A percentile compares a stretch with the other conserved stretches of the same genome.
These are phyloP conservation scores for Starmerella sirachaensis DNA, from an alignment of 805 yeast genomes.

Conservation along the genomic window DNA sequence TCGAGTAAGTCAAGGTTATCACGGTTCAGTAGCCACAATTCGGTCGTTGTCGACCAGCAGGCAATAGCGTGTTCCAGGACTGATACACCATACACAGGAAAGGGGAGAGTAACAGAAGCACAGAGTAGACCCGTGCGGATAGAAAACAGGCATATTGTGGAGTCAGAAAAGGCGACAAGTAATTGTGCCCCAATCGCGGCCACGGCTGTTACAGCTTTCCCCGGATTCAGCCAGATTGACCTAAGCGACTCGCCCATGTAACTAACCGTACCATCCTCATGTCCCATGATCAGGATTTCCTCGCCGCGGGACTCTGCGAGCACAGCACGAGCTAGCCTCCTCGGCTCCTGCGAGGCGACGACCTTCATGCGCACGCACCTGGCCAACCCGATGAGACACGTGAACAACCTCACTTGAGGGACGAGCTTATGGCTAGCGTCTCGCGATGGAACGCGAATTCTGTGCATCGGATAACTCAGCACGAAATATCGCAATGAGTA, in stretches of 20 bases:
- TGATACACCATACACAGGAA: neutral
- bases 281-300: conserved; percentile 1
- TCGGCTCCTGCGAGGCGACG: no score
- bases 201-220: neutral
- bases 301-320: conserved; percentile 4
- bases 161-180: neutral
- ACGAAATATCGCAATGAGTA: no score
- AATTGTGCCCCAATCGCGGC: neutral
- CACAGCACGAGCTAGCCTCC: neutral
- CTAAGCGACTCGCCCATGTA: neutral
- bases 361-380: no score
- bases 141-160: neutral
- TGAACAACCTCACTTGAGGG: no score
- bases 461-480: no score
- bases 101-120: conserved; percentile 1
- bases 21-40: conserved; percentile 9
- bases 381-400: no score
- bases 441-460: no score
- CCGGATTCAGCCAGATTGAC: conserved; percentile 4
- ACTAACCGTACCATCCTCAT: conserved; percentile 3
- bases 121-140: conserved; percentile 1
- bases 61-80: conserved; percentile 13
- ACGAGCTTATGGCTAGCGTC: no score
- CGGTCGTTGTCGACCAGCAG: conserved; percentile 4
- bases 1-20: conserved; percentile 7